Base-by-base conservation (phyloP, 2,329 filamentous ascomycete genomes). In the Fusarium concolor region DNA sequence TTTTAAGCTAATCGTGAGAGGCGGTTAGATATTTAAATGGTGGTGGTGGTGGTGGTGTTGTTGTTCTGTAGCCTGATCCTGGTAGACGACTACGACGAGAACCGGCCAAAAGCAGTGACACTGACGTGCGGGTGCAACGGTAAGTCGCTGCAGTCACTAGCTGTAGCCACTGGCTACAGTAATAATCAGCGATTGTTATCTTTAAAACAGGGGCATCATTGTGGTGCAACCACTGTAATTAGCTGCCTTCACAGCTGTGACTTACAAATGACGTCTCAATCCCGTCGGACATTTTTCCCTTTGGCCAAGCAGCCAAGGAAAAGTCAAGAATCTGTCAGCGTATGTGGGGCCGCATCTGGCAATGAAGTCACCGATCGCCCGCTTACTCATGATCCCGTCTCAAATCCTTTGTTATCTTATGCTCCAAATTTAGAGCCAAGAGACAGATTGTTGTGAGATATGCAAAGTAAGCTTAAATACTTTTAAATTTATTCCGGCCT, bases 321-420 rank as follows among this genome's bases (percentile, higher is more conserved):
- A 14, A 33, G 56, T 56, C 65, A 68, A 65, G 50, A 54, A 47
- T 38, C 56, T 68, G 54, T 53, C 60, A 65, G 28, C 31, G 43
- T 29, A 14, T 63, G 28, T 57, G 58, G 61, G 59, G 24, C 61
- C 53, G 41, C 5, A 14, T 28, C 24, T 41, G 62, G 46, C 43
- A 42, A 62, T 68, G 43, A 68, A 66, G 61, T 69, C 65, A 66
- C 65, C 62, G 65, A 69, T 69, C 51, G 31, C 18, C 65, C 65
- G 38, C 46, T 62, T 45, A 61, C 38, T 35, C 6, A 33, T 33
- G 31, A 33, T 33, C 14, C 31, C 28, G 28, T 11, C 29, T 3
- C 29, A 9, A 35, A 35, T 33, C 55, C 22, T 45, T 35, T 20
- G 17, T 46, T 15, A 20, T 14, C 9, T 45, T 46, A 28, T 43